phyloP scores from a whole-genome alignment of 176 grass and related monocot species.

The Alopecurus myosuroides region DNA sequence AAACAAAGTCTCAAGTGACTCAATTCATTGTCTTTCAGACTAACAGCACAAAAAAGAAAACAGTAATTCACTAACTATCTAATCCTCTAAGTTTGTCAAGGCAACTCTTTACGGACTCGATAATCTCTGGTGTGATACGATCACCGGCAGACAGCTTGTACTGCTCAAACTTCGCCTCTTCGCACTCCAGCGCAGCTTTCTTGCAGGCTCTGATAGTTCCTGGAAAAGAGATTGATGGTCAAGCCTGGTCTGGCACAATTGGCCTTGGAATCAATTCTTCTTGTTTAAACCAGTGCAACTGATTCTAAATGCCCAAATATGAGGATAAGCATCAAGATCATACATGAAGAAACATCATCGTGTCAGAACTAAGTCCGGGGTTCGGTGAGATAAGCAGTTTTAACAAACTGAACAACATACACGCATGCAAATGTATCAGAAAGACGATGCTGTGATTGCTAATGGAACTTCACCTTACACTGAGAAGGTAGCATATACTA shows the following conservation, averaged over 20 bases:
- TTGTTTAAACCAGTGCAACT: neutral
- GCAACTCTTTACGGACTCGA: constrained; percentile 16
- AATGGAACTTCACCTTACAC: neutral
- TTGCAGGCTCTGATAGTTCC: constrained; percentile 55
- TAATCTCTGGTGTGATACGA: constrained; percentile 4
- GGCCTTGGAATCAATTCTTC: neutral
- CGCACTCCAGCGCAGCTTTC: constrained; percentile 55
- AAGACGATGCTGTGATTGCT: neutral
- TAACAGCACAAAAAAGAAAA: neutral
- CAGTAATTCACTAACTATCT: neutral
- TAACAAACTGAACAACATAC: neutral
- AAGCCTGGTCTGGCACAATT: neutral
- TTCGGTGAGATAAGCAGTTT: neutral
- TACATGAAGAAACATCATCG: neutral
- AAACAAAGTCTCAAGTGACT: neutral
- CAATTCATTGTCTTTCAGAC: neutral
- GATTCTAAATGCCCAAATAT: neutral
- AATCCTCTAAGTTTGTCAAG: constrained; percentile 32
- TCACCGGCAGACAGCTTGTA: constrained; percentile 33
- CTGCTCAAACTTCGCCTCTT: constrained; percentile 50
- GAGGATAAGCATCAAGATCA: neutral
- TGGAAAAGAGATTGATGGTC: neutral
- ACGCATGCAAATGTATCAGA: neutral
- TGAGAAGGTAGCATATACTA: neutral
- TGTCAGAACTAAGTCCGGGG: neutral